A percentile compares a stretch with the other conserved stretches of the same genome.
Evolutionary conservation across 2,329 filamentous ascomycete species (phyloP).

Genomic region (Aspergillus vadensis): DNA sequence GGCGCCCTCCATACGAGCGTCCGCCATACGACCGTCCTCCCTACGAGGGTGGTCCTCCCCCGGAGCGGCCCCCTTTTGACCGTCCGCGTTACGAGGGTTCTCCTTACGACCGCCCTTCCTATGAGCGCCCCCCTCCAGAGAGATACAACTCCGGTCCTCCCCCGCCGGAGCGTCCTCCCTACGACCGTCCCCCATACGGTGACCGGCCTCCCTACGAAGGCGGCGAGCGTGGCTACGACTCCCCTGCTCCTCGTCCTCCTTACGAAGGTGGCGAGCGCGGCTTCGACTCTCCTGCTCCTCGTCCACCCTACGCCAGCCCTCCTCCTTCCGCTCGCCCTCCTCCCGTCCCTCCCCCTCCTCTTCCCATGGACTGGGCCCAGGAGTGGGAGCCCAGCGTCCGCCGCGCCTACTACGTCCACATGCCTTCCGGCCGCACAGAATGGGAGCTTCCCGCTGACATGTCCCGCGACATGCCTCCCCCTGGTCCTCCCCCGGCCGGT

Average conservation of each 20-base stretch:
- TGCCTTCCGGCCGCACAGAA: conserved; percentile 62
- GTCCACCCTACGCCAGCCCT: conserved; percentile 37
- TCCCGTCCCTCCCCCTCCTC: conserved; percentile 49
- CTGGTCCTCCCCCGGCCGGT: conserved; percentile 12
- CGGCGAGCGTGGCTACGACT: conserved; percentile 23
- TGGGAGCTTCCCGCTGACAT: conserved; percentile 60
- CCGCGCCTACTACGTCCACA: conserved; percentile 67
- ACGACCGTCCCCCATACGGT: conserved; percentile 23
- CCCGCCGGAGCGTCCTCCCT: conserved; percentile 25
- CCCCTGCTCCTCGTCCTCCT: conserved; percentile 37
- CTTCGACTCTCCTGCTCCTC: conserved; percentile 37
- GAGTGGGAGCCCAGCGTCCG: conserved; percentile 64
- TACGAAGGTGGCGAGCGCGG: conserved; percentile 19
- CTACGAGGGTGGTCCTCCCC: conserved; percentile 17
- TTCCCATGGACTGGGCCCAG: conserved; percentile 63
- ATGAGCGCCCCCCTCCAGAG: conserved; percentile 10
- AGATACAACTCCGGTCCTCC: conserved; percentile 11
- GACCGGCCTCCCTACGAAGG: conserved; percentile 20
- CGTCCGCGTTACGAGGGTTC: conserved; percentile 10
- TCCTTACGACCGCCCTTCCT: conserved; percentile 16
- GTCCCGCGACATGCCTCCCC: conserved; percentile 23
- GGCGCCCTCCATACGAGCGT: conserved; percentile 22
- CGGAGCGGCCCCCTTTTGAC: conserved; percentile 15
- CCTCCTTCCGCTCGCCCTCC: conserved; percentile 34
- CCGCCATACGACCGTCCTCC: conserved; percentile 26